Percentiles rank a stretch among this genome's conserved stretches.
These are phyloP conservation scores for Phytophthora ohioensis DNA, from an alignment of 352 stramenopile genomes.

Conservation along the genomic window DNA sequence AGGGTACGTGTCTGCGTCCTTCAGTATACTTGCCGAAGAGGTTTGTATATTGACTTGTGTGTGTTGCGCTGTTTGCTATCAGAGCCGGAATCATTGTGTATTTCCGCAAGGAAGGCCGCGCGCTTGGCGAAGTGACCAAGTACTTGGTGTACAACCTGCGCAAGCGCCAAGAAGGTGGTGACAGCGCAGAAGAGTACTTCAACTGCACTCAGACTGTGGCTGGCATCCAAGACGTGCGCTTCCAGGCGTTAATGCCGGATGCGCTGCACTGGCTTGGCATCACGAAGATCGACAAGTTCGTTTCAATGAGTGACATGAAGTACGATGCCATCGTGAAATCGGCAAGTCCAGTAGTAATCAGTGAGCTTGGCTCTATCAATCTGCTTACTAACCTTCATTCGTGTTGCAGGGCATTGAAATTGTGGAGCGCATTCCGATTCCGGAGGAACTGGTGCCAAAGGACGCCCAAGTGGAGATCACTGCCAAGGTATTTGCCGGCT, in stretches of 20 bases:
- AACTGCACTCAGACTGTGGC: constrained; percentile 98
- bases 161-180: constrained; percentile 98
- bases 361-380: not conserved
- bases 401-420: constrained; percentile 95
- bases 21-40: not conserved
- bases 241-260: constrained; percentile 99
- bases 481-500: constrained; percentile 95
- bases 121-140: constrained; percentile 98
- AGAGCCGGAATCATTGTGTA: constrained; percentile 98
- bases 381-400: constrained; percentile 14
- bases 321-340: constrained; percentile 99
- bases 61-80: constrained; percentile 3
- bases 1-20: constrained; percentile 68
- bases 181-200: constrained; percentile 98
- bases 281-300: constrained; percentile 94
- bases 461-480: constrained; percentile 99
- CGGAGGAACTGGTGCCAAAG: constrained; percentile 96
- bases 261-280: constrained; percentile 99
- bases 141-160: constrained; percentile 99
- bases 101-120: constrained; percentile 98
- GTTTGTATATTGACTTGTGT: constrained; percentile 7
- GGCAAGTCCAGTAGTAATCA: constrained; percentile 45
- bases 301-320: constrained; percentile 99
- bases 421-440: constrained; percentile 98
- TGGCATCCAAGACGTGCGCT: constrained; percentile 97